Base-by-base conservation (phyloP, 2,329 filamentous ascomycete genomes). In the Escovopsis sp. region DNA sequence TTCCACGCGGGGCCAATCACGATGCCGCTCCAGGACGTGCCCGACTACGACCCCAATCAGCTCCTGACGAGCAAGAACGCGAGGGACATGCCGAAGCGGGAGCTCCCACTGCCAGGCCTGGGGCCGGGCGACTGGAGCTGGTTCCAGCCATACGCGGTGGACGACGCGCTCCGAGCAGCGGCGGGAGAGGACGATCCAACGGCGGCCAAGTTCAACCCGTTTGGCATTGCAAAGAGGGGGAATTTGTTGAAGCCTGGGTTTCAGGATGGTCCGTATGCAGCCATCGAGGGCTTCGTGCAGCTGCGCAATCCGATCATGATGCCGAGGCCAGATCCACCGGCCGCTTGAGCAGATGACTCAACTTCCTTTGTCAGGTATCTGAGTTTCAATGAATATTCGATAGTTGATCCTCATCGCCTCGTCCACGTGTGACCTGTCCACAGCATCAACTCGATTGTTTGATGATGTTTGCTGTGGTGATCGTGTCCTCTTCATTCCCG, bases 1-100 rank as follows among this genome's bases (percentile, higher is more conserved):
- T 65, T 65, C 47, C 58, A 60, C 39, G 41, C 53, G 0, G 65
- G 65, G 0, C 65, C 62, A 0, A 10, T 63, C 26, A 47, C 39
- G 3, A 3, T 47, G 19, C 43, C 43, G 26, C 33, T 43, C 19
- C 33, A 40, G 6, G 45, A 47, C 33, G 43, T 48, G 6, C 39
- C 39, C 2, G 26, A n/a, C 4, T 47, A 42, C 23, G n/a, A 45
- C 12, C 4, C 26, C 10, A 10, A 12, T 6, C 18, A 45, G 28
- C 34, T 35, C 6, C 15, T 45, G 35, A 45, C 44, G 11, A 32
- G 18, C 9, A 12, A 43, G 7, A 44, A 41, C 8, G 38, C 38
- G 8, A 37, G 30, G 34, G 39, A 41, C 9, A 40, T 35, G 8
- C 43, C 43, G 7, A 26, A 10, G 5, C 26, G 39, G 8, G 32